Conservation (phyloP, 1,284 basidiomycete species). For the Cutaneotrichosporon mucoides region DNA sequence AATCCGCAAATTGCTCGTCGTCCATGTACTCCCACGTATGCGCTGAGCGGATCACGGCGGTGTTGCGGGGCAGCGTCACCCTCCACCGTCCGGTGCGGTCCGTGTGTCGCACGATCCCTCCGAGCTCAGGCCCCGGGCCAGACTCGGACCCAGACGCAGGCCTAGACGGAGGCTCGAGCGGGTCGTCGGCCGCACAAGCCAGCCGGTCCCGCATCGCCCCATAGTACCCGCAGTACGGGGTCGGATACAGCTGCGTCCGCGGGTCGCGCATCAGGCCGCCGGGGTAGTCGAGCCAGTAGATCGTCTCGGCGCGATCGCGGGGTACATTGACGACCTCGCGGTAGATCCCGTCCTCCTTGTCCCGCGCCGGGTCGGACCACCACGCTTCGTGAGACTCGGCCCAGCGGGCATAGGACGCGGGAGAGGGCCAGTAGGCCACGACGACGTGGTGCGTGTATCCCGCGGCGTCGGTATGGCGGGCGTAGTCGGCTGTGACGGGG, state of each 20-base stretch:
- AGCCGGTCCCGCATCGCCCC: conserved; percentile 17
- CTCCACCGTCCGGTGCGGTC: neutral
- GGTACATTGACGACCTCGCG: conserved; percentile 12
- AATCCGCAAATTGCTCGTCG: conserved; percentile 8
- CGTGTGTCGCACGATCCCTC: neutral
- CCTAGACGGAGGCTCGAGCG: neutral
- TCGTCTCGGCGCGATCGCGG: conserved; percentile 5
- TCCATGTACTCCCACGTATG: conserved; percentile 16
- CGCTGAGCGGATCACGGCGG: conserved; percentile 10
- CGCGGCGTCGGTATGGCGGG: conserved; percentile 1
- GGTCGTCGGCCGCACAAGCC: neutral
- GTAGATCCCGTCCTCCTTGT: neutral
- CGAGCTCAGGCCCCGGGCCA: no score
- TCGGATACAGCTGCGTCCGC: conserved; percentile 8
- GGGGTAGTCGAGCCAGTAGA: conserved; percentile 16
- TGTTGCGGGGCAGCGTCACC: conserved; percentile 1
- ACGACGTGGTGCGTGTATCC: conserved; percentile 12
- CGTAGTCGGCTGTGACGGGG: conserved; percentile 8
- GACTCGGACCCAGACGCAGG: no score
- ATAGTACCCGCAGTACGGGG: conserved; percentile 19
- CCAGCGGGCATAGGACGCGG: conserved; percentile 2
- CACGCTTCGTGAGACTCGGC: neutral
- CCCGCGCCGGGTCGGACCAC: neutral
- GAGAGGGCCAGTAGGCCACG: conserved; percentile 7
- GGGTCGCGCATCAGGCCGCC: conserved; percentile 6